Conservation (phyloP, 768 basidiomycete species). For the Macrolepiota dolichaula region DNA sequence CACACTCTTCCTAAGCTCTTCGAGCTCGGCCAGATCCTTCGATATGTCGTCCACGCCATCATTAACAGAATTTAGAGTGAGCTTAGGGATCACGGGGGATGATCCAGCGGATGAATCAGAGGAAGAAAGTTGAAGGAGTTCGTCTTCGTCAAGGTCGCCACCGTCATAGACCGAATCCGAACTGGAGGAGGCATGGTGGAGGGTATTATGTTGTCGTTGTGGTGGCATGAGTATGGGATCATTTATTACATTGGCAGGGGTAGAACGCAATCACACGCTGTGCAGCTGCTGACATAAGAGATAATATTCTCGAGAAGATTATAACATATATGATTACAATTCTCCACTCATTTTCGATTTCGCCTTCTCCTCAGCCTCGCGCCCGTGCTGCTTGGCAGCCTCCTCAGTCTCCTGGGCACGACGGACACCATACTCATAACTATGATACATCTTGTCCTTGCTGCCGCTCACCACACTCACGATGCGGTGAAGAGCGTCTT, state of each 20-base stretch:
- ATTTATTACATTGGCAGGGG: constrained; percentile 3
- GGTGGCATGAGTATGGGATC: constrained; percentile 8
- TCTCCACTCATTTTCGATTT: constrained; percentile 16
- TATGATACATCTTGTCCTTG: constrained; percentile 26
- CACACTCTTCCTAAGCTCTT: constrained; percentile 66
- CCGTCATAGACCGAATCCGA: constrained; percentile 18
- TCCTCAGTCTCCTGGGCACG: background rate
- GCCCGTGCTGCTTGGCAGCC: background rate
- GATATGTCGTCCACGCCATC: constrained; percentile 51
- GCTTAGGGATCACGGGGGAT: constrained; percentile 18
- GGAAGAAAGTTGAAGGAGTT: constrained; percentile 37
- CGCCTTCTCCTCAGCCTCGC: constrained; percentile 6
- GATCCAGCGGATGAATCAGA: constrained; percentile 32
- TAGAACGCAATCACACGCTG: constrained; percentile 4
- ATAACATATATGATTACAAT: background rate
- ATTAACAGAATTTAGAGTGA: background rate
- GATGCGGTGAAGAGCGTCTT: constrained; percentile 64
- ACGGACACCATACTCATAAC: constrained; percentile 15
- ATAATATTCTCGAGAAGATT: background rate
- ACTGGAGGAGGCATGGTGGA: constrained; percentile 7
- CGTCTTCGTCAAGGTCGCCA: constrained; percentile 35
- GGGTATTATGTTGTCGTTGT: constrained; percentile 5
- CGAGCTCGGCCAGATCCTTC: constrained; percentile 64
- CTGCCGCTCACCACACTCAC: constrained; percentile 43
- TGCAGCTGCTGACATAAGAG: constrained; percentile 10